These are phyloP conservation scores for Scedosporium dehoogii DNA, from an alignment of 2,329 filamentous ascomycete species.

Conservation along the genomic window DNA sequence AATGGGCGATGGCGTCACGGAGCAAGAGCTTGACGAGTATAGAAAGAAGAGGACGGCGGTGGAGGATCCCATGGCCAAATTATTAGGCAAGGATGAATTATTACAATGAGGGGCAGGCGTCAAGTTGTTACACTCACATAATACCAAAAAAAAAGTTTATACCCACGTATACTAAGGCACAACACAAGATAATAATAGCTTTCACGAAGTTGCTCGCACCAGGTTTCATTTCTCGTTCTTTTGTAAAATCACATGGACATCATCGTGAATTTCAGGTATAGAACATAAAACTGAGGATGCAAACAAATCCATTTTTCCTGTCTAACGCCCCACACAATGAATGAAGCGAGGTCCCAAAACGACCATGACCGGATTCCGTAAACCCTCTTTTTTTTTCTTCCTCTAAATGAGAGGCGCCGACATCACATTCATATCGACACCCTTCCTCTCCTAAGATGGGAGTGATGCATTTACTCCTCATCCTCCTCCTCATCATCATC, in stretches of 20 bases:
- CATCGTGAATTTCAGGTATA: background rate
- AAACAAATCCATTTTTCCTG: constrained; percentile 6
- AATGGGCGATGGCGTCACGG: constrained; percentile 66
- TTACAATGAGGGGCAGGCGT: constrained; percentile 24
- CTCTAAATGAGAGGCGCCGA: background rate
- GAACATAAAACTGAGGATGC: constrained; percentile 2
- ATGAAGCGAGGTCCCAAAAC: background rate
- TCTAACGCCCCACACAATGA: constrained; percentile 7
- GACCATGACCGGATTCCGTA: constrained; percentile 5
- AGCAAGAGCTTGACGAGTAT: constrained; percentile 81
- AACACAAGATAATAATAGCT: background rate
- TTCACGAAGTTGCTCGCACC: background rate
- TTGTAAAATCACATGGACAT: background rate
- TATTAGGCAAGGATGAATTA: constrained; percentile 64
- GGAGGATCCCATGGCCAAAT: constrained; percentile 79
- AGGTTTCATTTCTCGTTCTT: background rate
- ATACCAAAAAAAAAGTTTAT: constrained; percentile 9
- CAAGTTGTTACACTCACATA: constrained; percentile 13
- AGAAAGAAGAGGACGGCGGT: constrained; percentile 62
- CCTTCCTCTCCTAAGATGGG: background rate
- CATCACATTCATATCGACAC: background rate
- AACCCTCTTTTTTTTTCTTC: constrained; percentile 1
- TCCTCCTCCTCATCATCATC: constrained; percentile 75
- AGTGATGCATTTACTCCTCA: constrained; percentile 49
- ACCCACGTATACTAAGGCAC: background rate